Evolutionary conservation across 257 asterid species (phyloP).

Genomic region (Scutellaria baicalensis): DNA sequence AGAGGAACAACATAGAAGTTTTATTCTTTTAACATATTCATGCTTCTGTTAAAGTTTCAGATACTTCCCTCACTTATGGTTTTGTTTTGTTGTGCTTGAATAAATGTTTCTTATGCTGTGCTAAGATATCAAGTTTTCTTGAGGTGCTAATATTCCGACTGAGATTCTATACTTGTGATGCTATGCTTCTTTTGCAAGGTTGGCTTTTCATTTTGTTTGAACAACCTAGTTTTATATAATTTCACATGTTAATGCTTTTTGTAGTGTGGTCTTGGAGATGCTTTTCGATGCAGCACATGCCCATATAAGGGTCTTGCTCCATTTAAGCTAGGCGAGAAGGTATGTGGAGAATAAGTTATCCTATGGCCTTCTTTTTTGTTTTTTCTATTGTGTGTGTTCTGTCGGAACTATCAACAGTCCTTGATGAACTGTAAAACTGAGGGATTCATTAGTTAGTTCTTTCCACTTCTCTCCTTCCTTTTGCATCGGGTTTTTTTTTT

Average conservation of each 20-base stretch:
- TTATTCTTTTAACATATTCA: neutral
- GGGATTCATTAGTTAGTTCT: neutral
- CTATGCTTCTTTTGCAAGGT: neutral
- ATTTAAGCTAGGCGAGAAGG: slow-evolving; percentile 92
- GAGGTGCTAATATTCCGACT: neutral
- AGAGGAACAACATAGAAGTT: neutral
- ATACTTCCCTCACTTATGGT: neutral
- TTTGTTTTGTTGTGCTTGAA: neutral
- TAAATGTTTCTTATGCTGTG: neutral
- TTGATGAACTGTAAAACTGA: neutral
- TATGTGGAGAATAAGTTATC: slow-evolving; percentile 8
- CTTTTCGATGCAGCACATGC: slow-evolving; percentile 87
- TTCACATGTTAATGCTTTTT: neutral
- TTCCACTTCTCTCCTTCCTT: neutral
- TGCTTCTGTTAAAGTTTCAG: neutral
- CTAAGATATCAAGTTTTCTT: neutral
- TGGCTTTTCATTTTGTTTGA: neutral
- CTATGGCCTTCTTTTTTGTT: neutral
- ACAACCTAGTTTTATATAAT: neutral
- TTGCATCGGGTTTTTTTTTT: neutral
- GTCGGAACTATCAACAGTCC: neutral
- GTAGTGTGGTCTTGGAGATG: slow-evolving; percentile 98
- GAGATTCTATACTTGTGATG: neutral
- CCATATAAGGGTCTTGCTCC: slow-evolving; percentile 94
- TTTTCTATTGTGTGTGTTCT: too few relatives aligned